Percentiles rank a stretch among this genome's conserved stretches.
Conservation (phyloP, 805 yeast genomes). For the Jamesozyma rosinii region DNA sequence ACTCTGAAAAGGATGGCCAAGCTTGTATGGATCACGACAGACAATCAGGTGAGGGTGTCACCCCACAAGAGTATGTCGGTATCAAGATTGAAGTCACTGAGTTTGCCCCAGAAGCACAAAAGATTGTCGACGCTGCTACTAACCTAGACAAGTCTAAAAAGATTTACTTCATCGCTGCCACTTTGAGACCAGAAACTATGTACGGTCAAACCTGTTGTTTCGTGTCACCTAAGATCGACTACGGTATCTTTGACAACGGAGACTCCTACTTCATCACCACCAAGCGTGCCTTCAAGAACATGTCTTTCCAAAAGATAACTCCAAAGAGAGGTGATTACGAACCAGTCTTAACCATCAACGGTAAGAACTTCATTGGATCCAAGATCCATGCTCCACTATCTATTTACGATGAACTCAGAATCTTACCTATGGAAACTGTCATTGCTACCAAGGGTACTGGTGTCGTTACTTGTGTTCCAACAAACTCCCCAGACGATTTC, state of each 20-base stretch:
- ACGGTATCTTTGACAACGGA: conserved; percentile 86
- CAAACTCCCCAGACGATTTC: conserved; percentile 97
- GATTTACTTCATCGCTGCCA: conserved; percentile 84
- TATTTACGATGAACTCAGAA: conserved; percentile 56
- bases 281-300: conserved; percentile 92
- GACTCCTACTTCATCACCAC: conserved; percentile 73
- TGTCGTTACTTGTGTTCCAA: conserved; percentile 96
- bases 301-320: conserved; percentile 89
- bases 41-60: conserved; percentile 91
- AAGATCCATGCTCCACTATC: conserved; percentile 80
- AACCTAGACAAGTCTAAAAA: conserved; percentile 45
- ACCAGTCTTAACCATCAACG: conserved; percentile 51
- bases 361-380: conserved; percentile 74
- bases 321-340: conserved; percentile 75
- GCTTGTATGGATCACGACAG: conserved; percentile 99
- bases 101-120: conserved; percentile 39
- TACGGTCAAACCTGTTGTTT: conserved; percentile 98
- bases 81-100: conserved; percentile 73
- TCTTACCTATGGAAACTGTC: conserved; percentile 96
- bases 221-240: conserved; percentile 87
- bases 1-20: conserved; percentile 96
- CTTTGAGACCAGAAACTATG: conserved; percentile 98
- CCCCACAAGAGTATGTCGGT: conserved; percentile 93
- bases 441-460: conserved; percentile 95
- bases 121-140: conserved; percentile 25